These are phyloP conservation scores for Russula sp. DNA, from an alignment of 768 basidiomycete genomes.

Conservation along the genomic window DNA sequence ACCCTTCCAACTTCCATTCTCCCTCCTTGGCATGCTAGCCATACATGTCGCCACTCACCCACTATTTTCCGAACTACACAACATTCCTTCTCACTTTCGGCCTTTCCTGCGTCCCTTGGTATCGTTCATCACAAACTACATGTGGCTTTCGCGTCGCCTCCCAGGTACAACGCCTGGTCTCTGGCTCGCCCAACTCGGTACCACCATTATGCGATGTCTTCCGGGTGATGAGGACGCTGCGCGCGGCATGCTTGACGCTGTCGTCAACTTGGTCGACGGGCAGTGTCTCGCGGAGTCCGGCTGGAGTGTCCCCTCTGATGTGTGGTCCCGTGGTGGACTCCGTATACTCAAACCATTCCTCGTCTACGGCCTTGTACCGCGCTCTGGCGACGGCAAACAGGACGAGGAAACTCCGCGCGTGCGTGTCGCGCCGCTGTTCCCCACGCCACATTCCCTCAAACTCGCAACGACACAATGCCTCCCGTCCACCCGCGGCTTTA, in stretches of 20 bases:
- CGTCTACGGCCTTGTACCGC: slow-evolving; percentile 44
- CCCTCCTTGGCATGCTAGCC: slow-evolving; percentile 51
- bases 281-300: slow-evolving; percentile 44
- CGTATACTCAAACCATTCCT: slow-evolving; percentile 60
- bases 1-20: slow-evolving; percentile 61
- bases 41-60: slow-evolving; percentile 50
- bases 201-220: slow-evolving; percentile 51
- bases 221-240: slow-evolving; percentile 76
- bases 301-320: slow-evolving; percentile 39
- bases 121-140: slow-evolving; percentile 50
- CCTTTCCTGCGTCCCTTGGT: slow-evolving; percentile 53
- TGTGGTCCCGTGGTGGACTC: slow-evolving; percentile 55
- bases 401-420: slow-evolving; percentile 29
- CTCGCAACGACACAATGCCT: slow-evolving; percentile 54
- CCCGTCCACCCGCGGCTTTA: slow-evolving; percentile 35
- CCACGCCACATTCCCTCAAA: slow-evolving; percentile 55
- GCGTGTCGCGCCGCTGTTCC: slow-evolving; percentile 49
- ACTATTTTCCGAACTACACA: slow-evolving; percentile 44
- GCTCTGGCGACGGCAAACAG: slow-evolving; percentile 26
- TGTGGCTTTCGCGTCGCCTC: slow-evolving; percentile 55
- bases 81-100: slow-evolving; percentile 36
- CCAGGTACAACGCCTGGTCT: slow-evolving; percentile 54
- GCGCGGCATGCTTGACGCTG: slow-evolving; percentile 42
- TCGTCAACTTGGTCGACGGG: slow-evolving; percentile 40
- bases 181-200: slow-evolving; percentile 66